Evolutionary conservation across 2,329 filamentous ascomycete genomes (phyloP).

Genomic region (Hypoxylon sp.): DNA sequence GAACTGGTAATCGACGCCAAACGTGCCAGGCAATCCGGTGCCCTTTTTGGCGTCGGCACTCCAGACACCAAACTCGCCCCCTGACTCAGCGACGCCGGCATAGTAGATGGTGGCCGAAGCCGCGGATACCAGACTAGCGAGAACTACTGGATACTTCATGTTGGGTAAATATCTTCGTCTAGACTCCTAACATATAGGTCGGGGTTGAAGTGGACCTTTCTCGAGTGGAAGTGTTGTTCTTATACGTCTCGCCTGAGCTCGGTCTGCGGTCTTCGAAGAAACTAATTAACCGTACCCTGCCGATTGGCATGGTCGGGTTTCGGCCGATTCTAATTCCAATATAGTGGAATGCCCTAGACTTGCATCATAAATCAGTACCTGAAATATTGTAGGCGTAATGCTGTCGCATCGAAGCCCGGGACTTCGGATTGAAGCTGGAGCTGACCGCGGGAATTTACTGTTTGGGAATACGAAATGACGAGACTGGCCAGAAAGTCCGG

Average conservation of each 20-base stretch:
- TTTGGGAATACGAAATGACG: not conserved
- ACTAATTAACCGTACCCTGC: conserved; percentile 11
- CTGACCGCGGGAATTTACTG: conserved; percentile 6
- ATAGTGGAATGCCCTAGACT: no score
- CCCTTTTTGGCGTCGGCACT: conserved; percentile 53
- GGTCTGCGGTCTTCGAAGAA: not conserved
- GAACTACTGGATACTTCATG: conserved; percentile 44
- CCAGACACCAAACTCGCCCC: conserved; percentile 62
- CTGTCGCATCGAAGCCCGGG: conserved; percentile 1
- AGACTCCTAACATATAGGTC: not conserved
- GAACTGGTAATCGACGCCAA: conserved; percentile 64
- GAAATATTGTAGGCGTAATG: conserved; percentile 11
- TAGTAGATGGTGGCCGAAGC: conserved; percentile 61
- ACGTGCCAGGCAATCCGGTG: conserved; percentile 61
- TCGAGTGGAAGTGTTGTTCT: not conserved
- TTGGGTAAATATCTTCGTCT: conserved; percentile 2
- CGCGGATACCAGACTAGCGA: conserved; percentile 41
- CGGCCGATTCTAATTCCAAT: no score
- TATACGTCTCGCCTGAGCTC: conserved; percentile 15
- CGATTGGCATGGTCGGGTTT: not conserved
- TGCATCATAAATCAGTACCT: not conserved
- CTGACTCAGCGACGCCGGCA: conserved; percentile 61
- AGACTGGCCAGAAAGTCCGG: not conserved
- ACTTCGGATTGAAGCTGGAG: conserved; percentile 10
- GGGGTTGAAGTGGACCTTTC: not conserved